Evolutionary conservation across 2,329 filamentous ascomycete species (phyloP), one percentile per base, ranked within the genome.

Genomic region (Colletotrichum sp.): DNA sequence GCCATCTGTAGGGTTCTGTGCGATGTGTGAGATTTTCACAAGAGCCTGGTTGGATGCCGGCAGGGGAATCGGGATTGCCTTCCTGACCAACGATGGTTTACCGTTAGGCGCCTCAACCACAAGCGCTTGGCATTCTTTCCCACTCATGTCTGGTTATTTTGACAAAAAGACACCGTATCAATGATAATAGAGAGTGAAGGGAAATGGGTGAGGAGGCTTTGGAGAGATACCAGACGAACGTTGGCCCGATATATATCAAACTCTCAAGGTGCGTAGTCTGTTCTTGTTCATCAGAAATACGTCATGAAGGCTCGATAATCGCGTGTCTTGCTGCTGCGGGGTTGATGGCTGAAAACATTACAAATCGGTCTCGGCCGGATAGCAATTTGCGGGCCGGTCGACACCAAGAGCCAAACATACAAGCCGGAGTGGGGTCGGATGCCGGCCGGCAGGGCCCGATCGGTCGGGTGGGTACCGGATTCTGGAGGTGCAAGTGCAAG

Each of bases 1-100:
- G 79, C 81, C 75, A 32, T 82, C 81, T 13, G 80, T 81, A 12
- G 80, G 80, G 55, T 82, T 82, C 70, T 82, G 80, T 4, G 80
- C 80, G 8, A 78, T 76, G n/a, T 78, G 49, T 15, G 66, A 66
- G 5, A 81, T 73, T 49, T 80, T 80, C 39, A 81, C 80, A 16
- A 82, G 69, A 3, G 78, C 78, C 32, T 82, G 78, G 64, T 82
- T 52, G 1, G 67, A 44, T 13, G 36, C 65, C 3, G 76, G 77
- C 18, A 26, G 18, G 6, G 77, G 77, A 12, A 77, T 16, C 5
- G 44, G 30, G 52, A 78, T 69, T 13, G 26, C 32, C 30, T 71
- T 59, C 39, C 72, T 71, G 8, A 65, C 65, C 32, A 78, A 63
- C 2, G 21, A 49, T 8, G 71, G 69, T 8, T 21, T 30, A 3